Conservation (phyloP, 2,329 filamentous ascomycete genomes). For the Capronia epimyces region DNA sequence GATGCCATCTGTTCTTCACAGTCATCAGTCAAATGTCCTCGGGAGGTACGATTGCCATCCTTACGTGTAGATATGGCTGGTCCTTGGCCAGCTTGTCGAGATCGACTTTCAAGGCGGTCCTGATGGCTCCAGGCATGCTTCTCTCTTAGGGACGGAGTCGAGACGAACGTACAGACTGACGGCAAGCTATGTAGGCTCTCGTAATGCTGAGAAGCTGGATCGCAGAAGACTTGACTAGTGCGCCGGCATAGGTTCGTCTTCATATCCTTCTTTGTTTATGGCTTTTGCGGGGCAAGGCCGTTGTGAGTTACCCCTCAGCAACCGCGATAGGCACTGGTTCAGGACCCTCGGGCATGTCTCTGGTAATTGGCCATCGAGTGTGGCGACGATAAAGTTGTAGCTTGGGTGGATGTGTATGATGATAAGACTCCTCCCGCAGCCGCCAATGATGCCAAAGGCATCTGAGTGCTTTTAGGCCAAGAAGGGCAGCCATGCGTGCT, state of each 20-base stretch:
- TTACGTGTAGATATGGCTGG: conserved; percentile 65
- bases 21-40: not conserved
- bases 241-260: not conserved
- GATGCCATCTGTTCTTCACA: conserved; percentile 83
- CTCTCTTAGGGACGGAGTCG: not conserved
- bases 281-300: conserved; percentile 20
- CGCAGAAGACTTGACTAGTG: not conserved
- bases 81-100: conserved; percentile 65
- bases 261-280: conserved; percentile 15
- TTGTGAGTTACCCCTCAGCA: conserved; percentile 17
- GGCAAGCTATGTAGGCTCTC: not conserved
- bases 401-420: conserved; percentile 12
- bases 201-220: not conserved
- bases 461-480: conserved; percentile 7
- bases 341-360: conserved; percentile 7
- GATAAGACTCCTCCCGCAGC: conserved; percentile 19
- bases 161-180: not conserved
- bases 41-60: conserved; percentile 29
- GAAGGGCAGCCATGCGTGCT: conserved; percentile 20
- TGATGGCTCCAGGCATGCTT: conserved; percentile 43
- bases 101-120: conserved; percentile 67
- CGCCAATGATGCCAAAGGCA: conserved; percentile 16
- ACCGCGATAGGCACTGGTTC: conserved; percentile 14
- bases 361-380: not conserved
- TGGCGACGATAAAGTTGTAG: not conserved